A percentile compares a stretch with the other conserved stretches of the same genome.
These are phyloP conservation scores for Pueraria montana DNA, from an alignment of 306 rosid species.

Conservation along the genomic window DNA sequence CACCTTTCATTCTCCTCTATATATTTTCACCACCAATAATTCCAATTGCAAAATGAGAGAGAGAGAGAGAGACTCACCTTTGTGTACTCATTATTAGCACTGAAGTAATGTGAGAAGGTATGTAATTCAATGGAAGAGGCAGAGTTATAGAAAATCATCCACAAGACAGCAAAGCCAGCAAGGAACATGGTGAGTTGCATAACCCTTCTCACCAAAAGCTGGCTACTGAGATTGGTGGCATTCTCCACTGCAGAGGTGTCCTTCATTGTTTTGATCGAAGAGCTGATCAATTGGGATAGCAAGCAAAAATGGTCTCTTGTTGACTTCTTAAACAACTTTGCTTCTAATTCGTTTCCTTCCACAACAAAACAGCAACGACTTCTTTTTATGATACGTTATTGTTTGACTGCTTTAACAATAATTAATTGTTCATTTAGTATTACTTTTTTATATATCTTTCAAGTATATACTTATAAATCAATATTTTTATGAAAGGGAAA, in stretches of 20 bases:
- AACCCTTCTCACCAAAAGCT: constrained; percentile 34
- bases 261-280: constrained; percentile 45
- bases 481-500: too few relatives aligned
- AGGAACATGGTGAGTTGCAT: constrained; percentile 17
- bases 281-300: neutral
- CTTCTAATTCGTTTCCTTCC: neutral
- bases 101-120: constrained; percentile 36
- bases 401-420: too few relatives aligned
- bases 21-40: neutral
- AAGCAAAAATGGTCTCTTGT: neutral
- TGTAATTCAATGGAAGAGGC: constrained; percentile 48
- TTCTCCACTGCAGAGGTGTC: neutral
- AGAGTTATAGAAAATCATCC: constrained; percentile 46
- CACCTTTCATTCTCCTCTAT: too few relatives aligned
- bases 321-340: neutral
- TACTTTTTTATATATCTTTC: too few relatives aligned
- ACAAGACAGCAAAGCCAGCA: constrained; percentile 48
- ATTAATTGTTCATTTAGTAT: too few relatives aligned
- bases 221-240: too few relatives aligned
- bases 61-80: constrained; percentile 5
- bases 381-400: too few relatives aligned
- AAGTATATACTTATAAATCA: too few relatives aligned
- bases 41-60: too few relatives aligned
- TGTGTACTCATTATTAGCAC: constrained; percentile 3
- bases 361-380: neutral